Evolutionary conservation across 495 filamentous ascomycete genomes (phyloP), one percentile per base, ranked within the genome.

Genomic region (Penicillium argentinense): DNA sequence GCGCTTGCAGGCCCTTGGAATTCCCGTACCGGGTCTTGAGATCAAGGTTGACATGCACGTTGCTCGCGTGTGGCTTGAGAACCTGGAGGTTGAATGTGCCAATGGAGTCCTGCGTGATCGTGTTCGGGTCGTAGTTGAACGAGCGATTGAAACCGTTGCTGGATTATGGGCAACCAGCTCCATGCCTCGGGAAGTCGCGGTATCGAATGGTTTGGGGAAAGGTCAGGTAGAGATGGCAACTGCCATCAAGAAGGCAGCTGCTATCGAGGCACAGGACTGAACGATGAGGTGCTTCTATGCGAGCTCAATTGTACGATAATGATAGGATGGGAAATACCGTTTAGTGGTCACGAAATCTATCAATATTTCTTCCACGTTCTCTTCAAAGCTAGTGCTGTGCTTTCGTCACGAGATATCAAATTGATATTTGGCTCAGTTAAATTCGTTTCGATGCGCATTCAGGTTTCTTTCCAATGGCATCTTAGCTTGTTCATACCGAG

Each of bases 51-150:
- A 96, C 59, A 91, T 88, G 66, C 83, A 91, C 63, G 78, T 87
- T 46, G 93, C 91, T 4, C 84, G 77, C 33, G 86, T 98, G 5
- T 97, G 89, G 91, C 75, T 98, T 23, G 92, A 97, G 74, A 80
- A 83, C 36, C 62, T 97, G 36, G 88, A 92, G 54, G 88, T 98
- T 0, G 95, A 97, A 64, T 91, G 91, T 64, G 69, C 66, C 21
- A 87, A 85, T 51, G 69, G 78, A 53, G 79, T 88, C 37, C 74
- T 95, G 60, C 78, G 77, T 45, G 88, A 95, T 60, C 71, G 93
- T 36, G 86, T 98, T 5, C 79, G 85, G 53, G 88, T 88, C 3
- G 89, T 97, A 14, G 87, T 97, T 21, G 93, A 97, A 63, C 72
- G 93, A 53, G 90, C 88, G 2, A 83, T 95, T n/a, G 93, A 96